Evolutionary conservation across 257 asterid genomes (phyloP).

Genomic region (Primulina tabacum): DNA sequence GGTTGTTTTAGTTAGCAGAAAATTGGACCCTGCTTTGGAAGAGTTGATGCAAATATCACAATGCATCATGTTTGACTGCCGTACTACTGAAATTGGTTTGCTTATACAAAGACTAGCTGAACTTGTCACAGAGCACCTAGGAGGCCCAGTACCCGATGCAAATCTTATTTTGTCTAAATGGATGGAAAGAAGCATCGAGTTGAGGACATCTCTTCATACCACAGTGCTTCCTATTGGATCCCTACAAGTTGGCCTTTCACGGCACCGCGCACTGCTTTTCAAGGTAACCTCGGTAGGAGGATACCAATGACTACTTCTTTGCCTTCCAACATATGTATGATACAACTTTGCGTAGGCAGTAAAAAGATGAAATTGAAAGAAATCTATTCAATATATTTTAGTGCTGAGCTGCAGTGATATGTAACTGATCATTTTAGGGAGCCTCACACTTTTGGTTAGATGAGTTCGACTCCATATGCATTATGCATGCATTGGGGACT

Average conservation of each 20-base stretch:
- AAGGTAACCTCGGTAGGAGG: constrained; percentile 50
- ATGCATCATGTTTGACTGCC: constrained; percentile 72
- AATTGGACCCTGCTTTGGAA: constrained; percentile 81
- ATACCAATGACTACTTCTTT: constrained; percentile 11
- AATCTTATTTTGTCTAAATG: constrained; percentile 68
- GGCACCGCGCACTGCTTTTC: constrained; percentile 97
- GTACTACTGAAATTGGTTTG: constrained; percentile 51
- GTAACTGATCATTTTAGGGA: constrained; percentile 8
- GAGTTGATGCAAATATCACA: constrained; percentile 89
- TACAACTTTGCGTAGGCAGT: constrained; percentile 3
- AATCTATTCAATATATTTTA: not conserved
- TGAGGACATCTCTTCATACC: constrained; percentile 89
- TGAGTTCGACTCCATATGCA: constrained; percentile 22
- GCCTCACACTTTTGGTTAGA: constrained; percentile 13
- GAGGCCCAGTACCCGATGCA: constrained; percentile 95
- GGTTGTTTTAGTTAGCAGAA: constrained; percentile 73
- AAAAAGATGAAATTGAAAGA: constrained; percentile 4
- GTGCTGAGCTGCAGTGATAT: constrained; percentile 17
- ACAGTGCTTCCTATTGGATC: constrained; percentile 89
- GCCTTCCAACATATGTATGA: constrained; percentile 7
- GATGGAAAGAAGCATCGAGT: constrained; percentile 78
- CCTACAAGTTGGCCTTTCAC: constrained; percentile 78
- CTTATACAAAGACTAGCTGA: constrained; percentile 85
- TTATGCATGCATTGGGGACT: constrained; percentile 7
- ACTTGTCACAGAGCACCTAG: constrained; percentile 87